Percentiles rank a stretch among this genome's conserved stretches.
These are phyloP conservation scores for Thoreauomyces humboldtii DNA, from an alignment of 192 early-diverging fungal genomes.

Conservation along the genomic window DNA sequence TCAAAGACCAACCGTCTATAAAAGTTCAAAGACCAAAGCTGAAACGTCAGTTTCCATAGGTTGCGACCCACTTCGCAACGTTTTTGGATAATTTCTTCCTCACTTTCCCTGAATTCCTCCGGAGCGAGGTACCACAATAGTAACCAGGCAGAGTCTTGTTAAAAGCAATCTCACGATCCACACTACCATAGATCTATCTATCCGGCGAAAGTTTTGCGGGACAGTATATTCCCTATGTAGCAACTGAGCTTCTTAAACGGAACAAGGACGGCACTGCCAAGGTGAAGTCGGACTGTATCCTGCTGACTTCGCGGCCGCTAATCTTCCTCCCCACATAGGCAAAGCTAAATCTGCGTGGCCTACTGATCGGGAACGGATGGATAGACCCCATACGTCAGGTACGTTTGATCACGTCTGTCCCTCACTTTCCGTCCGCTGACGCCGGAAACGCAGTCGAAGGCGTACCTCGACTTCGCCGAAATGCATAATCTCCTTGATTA, in stretches of 20 bases:
- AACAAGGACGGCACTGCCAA: constrained; percentile 20
- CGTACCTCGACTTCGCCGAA: constrained; percentile 45
- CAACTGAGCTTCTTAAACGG: constrained; percentile 47
- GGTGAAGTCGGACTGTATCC: too few relatives aligned
- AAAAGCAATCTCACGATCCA: background rate
- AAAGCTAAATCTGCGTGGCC: constrained; percentile 41
- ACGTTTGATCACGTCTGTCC: background rate
- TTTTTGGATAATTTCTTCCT: constrained; percentile 59
- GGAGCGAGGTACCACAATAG: constrained; percentile 19
- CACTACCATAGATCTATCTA: constrained; percentile 56
- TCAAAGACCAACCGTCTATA: background rate
- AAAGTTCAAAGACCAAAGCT: background rate
- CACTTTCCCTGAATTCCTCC: constrained; percentile 50
- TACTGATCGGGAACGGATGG: constrained; percentile 78
- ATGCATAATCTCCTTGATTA: constrained; percentile 33
- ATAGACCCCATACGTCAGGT: constrained; percentile 62
- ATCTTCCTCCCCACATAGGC: constrained; percentile 5
- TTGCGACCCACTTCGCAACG: constrained; percentile 41
- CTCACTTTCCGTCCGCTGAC: background rate
- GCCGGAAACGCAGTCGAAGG: constrained; percentile 53
- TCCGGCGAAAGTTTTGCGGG: constrained; percentile 76
- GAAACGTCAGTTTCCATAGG: constrained; percentile 25
- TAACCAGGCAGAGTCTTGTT: background rate
- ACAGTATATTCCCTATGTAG: constrained; percentile 68
- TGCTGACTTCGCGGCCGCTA: background rate